Conservation (phyloP, 169 alveolate species). For the Amoebophrya sp. region DNA sequence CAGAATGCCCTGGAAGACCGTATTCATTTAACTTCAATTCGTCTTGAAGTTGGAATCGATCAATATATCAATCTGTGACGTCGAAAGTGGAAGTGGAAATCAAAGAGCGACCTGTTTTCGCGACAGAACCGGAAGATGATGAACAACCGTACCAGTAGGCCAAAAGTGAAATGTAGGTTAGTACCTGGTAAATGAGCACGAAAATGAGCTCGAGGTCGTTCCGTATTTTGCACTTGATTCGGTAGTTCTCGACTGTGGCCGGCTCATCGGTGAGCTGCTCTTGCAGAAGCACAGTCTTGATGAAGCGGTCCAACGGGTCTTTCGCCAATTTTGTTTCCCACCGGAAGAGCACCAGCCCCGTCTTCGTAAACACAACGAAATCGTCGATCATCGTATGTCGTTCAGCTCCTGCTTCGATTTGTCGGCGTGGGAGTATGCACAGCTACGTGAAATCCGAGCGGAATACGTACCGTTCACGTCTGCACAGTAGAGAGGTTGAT, state of each 20-base stretch:
- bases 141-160: background rate
- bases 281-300: background rate
- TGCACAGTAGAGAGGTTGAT: too few relatives aligned
- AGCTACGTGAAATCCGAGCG: too few relatives aligned
- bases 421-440: too few relatives aligned
- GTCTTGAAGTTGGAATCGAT: background rate
- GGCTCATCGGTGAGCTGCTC: background rate
- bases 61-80: background rate
- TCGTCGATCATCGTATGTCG: slow-evolving; percentile 6
- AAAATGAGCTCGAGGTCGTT: background rate
- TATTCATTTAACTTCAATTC: background rate
- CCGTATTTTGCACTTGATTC: background rate
- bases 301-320: background rate
- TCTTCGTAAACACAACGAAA: background rate
- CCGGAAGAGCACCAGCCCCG: background rate
- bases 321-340: background rate
- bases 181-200: background rate
- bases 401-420: too few relatives aligned
- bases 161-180: background rate
- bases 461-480: too few relatives aligned
- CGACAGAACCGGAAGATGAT: background rate
- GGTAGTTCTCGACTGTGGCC: background rate
- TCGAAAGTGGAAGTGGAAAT: background rate
- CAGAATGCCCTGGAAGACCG: background rate
- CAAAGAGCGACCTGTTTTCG: background rate